Conservation (phyloP, 371 early-diverging fungal species). For the Choanephora cucurbitarum region DNA sequence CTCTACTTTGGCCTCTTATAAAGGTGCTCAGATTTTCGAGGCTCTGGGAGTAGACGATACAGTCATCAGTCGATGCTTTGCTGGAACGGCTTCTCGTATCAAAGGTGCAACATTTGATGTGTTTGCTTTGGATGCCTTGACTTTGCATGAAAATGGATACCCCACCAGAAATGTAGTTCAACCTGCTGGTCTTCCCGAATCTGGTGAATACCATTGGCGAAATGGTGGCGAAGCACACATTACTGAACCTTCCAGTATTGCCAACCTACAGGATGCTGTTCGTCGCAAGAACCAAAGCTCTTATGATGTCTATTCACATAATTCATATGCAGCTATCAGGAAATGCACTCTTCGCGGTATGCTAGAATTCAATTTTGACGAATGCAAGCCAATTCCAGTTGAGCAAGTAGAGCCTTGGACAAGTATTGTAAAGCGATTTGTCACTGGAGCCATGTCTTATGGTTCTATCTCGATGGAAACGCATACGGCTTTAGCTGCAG, state of each 20-base stretch:
- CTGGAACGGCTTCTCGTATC: conserved; percentile 94
- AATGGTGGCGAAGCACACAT: conserved; percentile 91
- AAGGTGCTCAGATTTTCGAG: conserved; percentile 98
- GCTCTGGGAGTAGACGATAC: conserved; percentile 89
- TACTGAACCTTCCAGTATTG: conserved; percentile 87
- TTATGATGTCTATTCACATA: conserved; percentile 82
- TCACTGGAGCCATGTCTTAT: conserved; percentile 99
- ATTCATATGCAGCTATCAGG: conserved; percentile 81
- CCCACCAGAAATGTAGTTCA: conserved; percentile 70
- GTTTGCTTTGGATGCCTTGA: conserved; percentile 88
- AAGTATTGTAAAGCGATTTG: conserved; percentile 91
- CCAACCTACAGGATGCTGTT: conserved; percentile 95
- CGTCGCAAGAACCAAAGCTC: conserved; percentile 84
- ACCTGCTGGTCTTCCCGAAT: conserved; percentile 76
- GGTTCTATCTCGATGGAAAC: conserved; percentile 96
- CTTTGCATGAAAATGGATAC: conserved; percentile 86
- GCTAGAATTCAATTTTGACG: conserved; percentile 85
- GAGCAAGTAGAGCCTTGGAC: conserved; percentile 98
- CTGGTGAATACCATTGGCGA: conserved; percentile 97
- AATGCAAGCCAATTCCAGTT: conserved; percentile 75
- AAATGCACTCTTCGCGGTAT: conserved; percentile 94
- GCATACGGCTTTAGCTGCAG: conserved; percentile 89
- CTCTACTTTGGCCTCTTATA: conserved; percentile 95
- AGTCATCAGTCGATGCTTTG: conserved; percentile 89
- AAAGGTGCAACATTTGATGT: conserved; percentile 88